phyloP scores from a whole-genome alignment of 2,329 filamentous ascomycete genomes.

The Paecilomyces formosus region DNA sequence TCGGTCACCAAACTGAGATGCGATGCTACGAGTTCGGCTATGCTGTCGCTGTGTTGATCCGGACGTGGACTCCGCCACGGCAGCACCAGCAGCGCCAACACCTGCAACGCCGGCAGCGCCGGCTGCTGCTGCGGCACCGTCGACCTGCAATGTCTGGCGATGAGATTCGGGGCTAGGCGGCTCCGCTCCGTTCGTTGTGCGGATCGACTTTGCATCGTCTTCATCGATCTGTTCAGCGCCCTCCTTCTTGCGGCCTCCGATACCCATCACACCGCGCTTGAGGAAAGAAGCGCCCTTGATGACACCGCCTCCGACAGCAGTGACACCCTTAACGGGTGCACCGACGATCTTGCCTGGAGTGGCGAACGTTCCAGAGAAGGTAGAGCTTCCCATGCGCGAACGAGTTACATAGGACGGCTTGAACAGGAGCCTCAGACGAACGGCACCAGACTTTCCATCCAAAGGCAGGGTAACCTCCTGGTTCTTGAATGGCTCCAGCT shows the following conservation, averaged over 20 bases:
- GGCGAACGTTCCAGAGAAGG: conserved; percentile 85
- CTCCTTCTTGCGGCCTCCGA: conserved; percentile 52
- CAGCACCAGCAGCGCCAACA: conserved; percentile 4
- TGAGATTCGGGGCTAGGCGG: conserved; percentile 10
- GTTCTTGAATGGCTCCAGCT: conserved; percentile 76
- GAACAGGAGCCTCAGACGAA: conserved; percentile 82
- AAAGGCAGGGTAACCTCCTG: conserved; percentile 68
- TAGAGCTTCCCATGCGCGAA: conserved; percentile 80
- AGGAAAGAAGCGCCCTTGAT: conserved; percentile 88
- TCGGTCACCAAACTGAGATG: conserved; percentile 42
- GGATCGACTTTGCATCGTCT: conserved; percentile 5
- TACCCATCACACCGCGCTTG: conserved; percentile 65
- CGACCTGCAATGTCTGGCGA: conserved; percentile 20
- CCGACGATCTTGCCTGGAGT: conserved; percentile 85
- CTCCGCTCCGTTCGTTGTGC: conserved; percentile 15
- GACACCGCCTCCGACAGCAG: conserved; percentile 73
- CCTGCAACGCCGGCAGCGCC: no score
- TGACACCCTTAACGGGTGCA: conserved; percentile 87
- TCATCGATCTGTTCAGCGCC: conserved; percentile 22
- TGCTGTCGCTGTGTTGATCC: conserved; percentile 32
- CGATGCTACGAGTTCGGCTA: conserved; percentile 40
- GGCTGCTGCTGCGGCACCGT: conserved; percentile 9
- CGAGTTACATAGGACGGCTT: conserved; percentile 86
- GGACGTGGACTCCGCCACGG: conserved; percentile 11
- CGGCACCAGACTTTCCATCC: conserved; percentile 80